Percentiles rank a stretch among this genome's conserved stretches.
Evolutionary conservation across 1,284 basidiomycete species (phyloP).

Genomic region (Pseudozyma hubeiensis): DNA sequence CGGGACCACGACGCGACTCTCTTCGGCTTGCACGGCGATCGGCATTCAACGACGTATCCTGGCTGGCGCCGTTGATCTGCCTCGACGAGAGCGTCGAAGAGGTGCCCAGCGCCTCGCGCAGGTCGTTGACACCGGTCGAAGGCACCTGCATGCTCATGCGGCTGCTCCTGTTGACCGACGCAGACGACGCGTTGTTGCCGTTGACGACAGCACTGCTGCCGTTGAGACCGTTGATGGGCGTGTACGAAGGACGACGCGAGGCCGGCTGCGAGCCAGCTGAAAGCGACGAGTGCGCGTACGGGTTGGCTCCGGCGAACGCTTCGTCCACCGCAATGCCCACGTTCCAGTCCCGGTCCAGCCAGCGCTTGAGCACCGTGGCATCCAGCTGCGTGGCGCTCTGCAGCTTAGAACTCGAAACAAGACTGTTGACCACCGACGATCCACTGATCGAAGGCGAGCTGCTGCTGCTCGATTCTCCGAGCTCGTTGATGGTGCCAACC

Average conservation of each 20-base stretch:
- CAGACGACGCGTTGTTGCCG: slow-evolving; percentile 36
- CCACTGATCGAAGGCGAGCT: slow-evolving; percentile 39
- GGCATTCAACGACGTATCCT: slow-evolving; percentile 17
- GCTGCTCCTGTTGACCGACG: slow-evolving; percentile 23
- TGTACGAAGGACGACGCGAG: slow-evolving; percentile 38
- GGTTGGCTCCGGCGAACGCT: slow-evolving; percentile 41
- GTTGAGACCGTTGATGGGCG: slow-evolving; percentile 33
- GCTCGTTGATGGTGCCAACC: slow-evolving; percentile 27
- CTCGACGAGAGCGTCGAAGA: slow-evolving; percentile 17
- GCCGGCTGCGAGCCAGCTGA: slow-evolving; percentile 22
- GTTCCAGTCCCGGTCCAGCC: slow-evolving; percentile 64
- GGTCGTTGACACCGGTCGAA: slow-evolving; percentile 49
- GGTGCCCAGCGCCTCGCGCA: slow-evolving; percentile 45
- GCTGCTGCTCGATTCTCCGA: slow-evolving; percentile 39
- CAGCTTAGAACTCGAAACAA: slow-evolving; percentile 51
- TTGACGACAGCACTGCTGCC: slow-evolving; percentile 22
- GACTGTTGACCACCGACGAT: slow-evolving; percentile 31
- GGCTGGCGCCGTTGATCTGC: slow-evolving; percentile 23
- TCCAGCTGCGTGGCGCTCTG: slow-evolving; percentile 53
- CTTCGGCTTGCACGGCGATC: slow-evolving; percentile 39
- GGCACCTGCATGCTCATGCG: slow-evolving; percentile 28
- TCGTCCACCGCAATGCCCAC: slow-evolving; percentile 61
- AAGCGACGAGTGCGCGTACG: slow-evolving; percentile 31
- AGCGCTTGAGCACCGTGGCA: slow-evolving; percentile 43
- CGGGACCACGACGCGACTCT: slow-evolving; percentile 32